Conservation (phyloP, 2,329 filamentous ascomycete genomes). For the Exophiala aquamarina region DNA sequence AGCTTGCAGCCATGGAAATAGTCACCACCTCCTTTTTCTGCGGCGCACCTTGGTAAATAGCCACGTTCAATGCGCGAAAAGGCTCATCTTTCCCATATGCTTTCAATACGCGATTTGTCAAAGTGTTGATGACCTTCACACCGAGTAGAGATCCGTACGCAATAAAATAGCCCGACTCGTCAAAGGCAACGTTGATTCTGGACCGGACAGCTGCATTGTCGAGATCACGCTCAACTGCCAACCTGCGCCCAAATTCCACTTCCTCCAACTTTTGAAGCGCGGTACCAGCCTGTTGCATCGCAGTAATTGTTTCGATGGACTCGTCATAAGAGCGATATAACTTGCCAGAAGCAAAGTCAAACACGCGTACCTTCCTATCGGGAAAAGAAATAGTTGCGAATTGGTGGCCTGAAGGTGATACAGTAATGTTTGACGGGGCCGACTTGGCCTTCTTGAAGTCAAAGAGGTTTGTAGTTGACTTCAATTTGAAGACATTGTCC, state of each 20-base stretch:
- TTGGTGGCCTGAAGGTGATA: constrained; percentile 82
- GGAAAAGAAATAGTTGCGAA: constrained; percentile 90
- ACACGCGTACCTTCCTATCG: constrained; percentile 87
- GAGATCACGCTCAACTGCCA: constrained; percentile 83
- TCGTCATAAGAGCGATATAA: constrained; percentile 93
- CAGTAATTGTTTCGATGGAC: constrained; percentile 80
- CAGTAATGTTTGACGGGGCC: constrained; percentile 73
- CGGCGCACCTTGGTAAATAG: constrained; percentile 90
- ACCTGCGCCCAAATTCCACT: constrained; percentile 84
- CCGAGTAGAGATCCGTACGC: constrained; percentile 90
- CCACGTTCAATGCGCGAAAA: constrained; percentile 77
- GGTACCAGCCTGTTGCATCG: constrained; percentile 95
- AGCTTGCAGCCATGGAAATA: constrained; percentile 93
- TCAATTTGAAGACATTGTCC: constrained; percentile 85
- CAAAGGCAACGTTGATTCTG: constrained; percentile 85
- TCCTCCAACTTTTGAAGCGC: constrained; percentile 78
- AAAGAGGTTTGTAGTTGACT: constrained; percentile 90
- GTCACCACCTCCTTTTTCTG: constrained; percentile 92
- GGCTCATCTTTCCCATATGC: constrained; percentile 89
- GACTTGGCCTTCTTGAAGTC: constrained; percentile 97
- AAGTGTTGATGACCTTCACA: constrained; percentile 92
- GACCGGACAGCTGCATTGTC: constrained; percentile 67
- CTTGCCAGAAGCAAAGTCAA: constrained; percentile 87
- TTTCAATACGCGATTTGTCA: constrained; percentile 88
- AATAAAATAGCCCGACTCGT: constrained; percentile 94